Evolutionary conservation across 78 protist genomes (phyloP).

Genomic region (Creolimax fragrantissima): DNA sequence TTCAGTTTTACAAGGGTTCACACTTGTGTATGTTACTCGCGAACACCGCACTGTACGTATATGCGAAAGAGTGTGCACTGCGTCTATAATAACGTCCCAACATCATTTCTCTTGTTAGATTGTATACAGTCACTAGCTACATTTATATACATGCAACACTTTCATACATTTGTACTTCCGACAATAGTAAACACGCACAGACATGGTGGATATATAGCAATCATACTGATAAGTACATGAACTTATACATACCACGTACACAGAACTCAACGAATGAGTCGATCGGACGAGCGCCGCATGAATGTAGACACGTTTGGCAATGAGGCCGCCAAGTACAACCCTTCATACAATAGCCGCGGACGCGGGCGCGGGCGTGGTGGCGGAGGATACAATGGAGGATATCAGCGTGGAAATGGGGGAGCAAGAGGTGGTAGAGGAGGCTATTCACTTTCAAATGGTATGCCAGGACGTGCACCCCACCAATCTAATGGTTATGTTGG

Average conservation of each 20-base stretch:
- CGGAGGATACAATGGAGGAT: not conserved
- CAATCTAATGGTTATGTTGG: not conserved
- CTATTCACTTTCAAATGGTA: not conserved
- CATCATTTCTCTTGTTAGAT: too few species aligned
- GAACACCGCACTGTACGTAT: too few species aligned
- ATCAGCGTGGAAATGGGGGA: not conserved
- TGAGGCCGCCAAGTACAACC: not conserved
- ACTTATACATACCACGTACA: not conserved
- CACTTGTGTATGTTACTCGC: too few species aligned
- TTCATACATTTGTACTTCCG: too few species aligned
- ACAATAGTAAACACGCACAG: too few species aligned
- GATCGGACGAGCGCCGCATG: conserved; percentile 1
- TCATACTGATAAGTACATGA: too few species aligned
- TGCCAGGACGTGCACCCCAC: not conserved
- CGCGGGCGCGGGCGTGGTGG: conserved; percentile 26
- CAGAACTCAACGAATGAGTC: not conserved
- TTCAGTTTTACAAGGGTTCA: too few species aligned
- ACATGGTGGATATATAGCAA: too few species aligned
- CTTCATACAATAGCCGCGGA: not conserved
- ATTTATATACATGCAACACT: too few species aligned
- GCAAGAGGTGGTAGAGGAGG: not conserved
- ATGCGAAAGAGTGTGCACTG: too few species aligned
- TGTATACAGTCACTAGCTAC: too few species aligned
- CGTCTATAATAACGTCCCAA: too few species aligned
- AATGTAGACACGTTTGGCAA: conserved; percentile 7